Evolutionary conservation across 1,139 yeast genomes (phyloP).

Genomic region (Blastobotrys raffinosifermentans): DNA sequence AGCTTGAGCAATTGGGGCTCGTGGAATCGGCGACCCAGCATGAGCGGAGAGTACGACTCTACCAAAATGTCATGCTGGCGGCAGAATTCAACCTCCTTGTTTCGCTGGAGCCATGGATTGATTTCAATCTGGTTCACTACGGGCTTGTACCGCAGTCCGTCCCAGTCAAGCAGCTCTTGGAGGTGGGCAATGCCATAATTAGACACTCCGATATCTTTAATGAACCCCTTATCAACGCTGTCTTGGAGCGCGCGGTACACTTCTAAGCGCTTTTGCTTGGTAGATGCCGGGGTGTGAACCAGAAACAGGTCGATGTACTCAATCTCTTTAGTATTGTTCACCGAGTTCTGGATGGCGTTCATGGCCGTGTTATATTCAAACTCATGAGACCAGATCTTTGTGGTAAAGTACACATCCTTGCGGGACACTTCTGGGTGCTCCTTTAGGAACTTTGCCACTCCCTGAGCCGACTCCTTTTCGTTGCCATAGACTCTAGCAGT

Average conservation of each 20-base stretch:
- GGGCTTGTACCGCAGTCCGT: constrained; percentile 37
- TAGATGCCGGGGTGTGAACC: constrained; percentile 71
- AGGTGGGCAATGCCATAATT: constrained; percentile 37
- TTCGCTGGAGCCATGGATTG: constrained; percentile 52
- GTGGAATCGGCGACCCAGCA: constrained; percentile 49
- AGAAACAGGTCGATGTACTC: constrained; percentile 78
- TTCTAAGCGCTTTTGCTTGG: constrained; percentile 11
- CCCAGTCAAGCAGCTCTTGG: constrained; percentile 31
- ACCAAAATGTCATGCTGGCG: constrained; percentile 43
- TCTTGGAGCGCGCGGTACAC: constrained; percentile 17
- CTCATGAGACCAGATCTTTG: constrained; percentile 45
- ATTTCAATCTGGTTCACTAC: constrained; percentile 46
- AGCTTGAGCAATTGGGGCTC: constrained; percentile 43
- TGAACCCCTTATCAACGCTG: constrained; percentile 25
- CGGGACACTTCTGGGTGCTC: constrained; percentile 46
- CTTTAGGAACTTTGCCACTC: constrained; percentile 47
- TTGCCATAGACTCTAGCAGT: constrained; percentile 29
- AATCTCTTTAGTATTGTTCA: constrained; percentile 54
- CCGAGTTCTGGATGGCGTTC: constrained; percentile 53
- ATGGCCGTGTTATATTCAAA: constrained; percentile 51
- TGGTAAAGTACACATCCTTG: constrained; percentile 48
- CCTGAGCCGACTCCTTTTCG: constrained; percentile 39
- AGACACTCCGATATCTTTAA: constrained; percentile 38
- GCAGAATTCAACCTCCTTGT: constrained; percentile 52
- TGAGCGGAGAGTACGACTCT: constrained; percentile 70